Evolutionary conservation across 2,329 filamentous ascomycete genomes (phyloP), one percentile per base, ranked within the genome.

Genomic region (Pseudocercospora pini-densiflorae): DNA sequence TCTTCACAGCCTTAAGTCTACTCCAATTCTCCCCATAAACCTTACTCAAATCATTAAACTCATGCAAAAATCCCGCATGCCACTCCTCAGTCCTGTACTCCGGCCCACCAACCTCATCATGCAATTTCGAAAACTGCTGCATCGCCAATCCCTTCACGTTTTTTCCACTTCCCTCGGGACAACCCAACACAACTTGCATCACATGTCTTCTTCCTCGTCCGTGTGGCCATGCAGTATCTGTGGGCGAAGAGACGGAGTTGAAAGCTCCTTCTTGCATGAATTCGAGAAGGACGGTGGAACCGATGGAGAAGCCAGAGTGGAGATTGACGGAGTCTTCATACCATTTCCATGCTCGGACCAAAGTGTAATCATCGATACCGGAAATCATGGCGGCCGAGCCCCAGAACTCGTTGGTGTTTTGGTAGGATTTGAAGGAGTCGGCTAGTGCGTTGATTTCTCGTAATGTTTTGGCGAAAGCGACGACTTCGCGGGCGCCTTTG

Each of bases 321-420:
- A 65, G 16, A 1, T 70, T 60, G 9, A 73, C 53, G 31, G 63
- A 62, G n/a, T 73, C 67, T 36, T 72, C 68, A 23, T 73, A 75
- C 75, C 74, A 77, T 47, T 75, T 68, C 70, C 70, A 75, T 3
- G 71, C 69, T 29, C 74, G 65, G 3, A 72, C 45, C 16, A 77
- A 62, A n/a, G 70, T 67, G 19, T 72, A 65, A 3, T 73, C 69
- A 33, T 76, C 74, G 10, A 77, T 61, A 0, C 72, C 64, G 3
- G 68, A 62, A 3, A 75, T 62, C n/a, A 76, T 54, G 16, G 73
- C 70, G 14, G 73, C 73, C n/a, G 64, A 68, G 1, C 69, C 62
- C 68, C 73, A 74, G 61, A 73, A 74, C 33, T 67, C 65, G 24
- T 71, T 74, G 7, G 53, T 69, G 5, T 70, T 73, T 54, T 73